These are phyloP conservation scores for Casuarina glauca DNA, from an alignment of 306 rosid species.

Conservation along the genomic window DNA sequence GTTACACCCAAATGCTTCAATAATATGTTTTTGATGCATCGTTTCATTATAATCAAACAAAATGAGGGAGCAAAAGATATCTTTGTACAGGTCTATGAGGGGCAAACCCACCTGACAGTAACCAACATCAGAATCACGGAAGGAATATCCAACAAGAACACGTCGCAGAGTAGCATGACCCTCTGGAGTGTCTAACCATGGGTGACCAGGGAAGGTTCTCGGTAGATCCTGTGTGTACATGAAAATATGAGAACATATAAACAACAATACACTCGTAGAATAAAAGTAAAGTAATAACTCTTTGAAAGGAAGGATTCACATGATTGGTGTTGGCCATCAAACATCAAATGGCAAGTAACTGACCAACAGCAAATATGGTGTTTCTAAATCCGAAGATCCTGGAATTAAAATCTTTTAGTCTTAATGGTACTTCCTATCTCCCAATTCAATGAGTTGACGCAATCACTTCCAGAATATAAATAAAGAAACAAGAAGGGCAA, in stretches of 20 bases:
- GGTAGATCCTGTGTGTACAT: conserved; percentile 72
- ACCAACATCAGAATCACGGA: conserved; percentile 99
- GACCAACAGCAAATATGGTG: not conserved
- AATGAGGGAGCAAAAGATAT: not conserved
- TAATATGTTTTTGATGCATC: not conserved
- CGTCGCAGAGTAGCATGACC: conserved; percentile 95
- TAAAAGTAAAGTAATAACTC: not conserved
- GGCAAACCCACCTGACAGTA: conserved; percentile 80
- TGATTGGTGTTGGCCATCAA: not conserved
- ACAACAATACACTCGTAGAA: not conserved
- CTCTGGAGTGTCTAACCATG: conserved; percentile 95
- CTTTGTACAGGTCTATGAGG: not conserved
- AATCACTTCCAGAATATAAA: not conserved
- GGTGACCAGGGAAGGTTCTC: conserved; percentile 94
- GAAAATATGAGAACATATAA: conserved; percentile 9
- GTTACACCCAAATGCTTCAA: not conserved
- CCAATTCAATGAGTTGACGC: conserved; percentile 18
- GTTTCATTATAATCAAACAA: not conserved
- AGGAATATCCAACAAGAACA: conserved; percentile 96
- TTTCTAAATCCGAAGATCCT: not conserved
- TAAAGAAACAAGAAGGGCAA: not conserved
- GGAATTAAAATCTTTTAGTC: not conserved
- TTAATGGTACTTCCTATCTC: conserved; percentile 6
- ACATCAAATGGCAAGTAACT: not conserved
- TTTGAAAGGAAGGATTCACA: not conserved